phyloP scores from a whole-genome alignment of 352 stramenopile species.

The Blastocystis sp. region DNA sequence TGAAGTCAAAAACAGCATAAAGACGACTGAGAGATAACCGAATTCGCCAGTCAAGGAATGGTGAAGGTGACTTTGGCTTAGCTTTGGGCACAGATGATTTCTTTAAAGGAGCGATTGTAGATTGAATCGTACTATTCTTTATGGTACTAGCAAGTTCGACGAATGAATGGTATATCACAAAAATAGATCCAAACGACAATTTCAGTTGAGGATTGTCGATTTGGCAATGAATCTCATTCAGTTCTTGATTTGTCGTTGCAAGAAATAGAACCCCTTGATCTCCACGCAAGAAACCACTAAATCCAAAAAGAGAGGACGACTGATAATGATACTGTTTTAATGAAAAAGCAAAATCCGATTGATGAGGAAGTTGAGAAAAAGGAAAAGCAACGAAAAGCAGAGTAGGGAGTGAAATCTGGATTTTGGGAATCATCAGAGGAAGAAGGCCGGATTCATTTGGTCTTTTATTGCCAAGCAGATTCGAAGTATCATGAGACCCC shows the following conservation, averaged over 20 bases:
- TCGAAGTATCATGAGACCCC: not conserved
- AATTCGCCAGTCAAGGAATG: not conserved
- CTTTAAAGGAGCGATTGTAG: not conserved
- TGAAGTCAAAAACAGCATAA: not conserved
- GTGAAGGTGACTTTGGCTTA: not conserved
- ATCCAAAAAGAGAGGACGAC: not conserved
- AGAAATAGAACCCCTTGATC: not conserved
- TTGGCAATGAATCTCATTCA: not conserved
- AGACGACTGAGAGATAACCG: not conserved
- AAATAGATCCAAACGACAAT: conserved; percentile 17
- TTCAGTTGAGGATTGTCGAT: not conserved
- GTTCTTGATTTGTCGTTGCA: not conserved
- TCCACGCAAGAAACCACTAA: not conserved
- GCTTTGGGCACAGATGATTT: not conserved
- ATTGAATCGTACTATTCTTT: not conserved
- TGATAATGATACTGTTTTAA: not conserved
- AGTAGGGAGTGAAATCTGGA: not conserved
- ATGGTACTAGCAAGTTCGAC: not conserved
- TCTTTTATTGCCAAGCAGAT: not conserved
- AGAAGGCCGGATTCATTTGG: not conserved
- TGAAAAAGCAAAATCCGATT: not conserved
- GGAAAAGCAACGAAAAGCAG: not conserved
- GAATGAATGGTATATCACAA: not conserved
- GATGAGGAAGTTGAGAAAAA: not conserved
- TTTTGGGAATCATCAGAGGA: conserved; percentile 9